A percentile compares a stretch with the other conserved stretches of the same genome.
Evolutionary conservation across 805 yeast genomes (phyloP).

Genomic region (Schwanniomyces occidentalis): DNA sequence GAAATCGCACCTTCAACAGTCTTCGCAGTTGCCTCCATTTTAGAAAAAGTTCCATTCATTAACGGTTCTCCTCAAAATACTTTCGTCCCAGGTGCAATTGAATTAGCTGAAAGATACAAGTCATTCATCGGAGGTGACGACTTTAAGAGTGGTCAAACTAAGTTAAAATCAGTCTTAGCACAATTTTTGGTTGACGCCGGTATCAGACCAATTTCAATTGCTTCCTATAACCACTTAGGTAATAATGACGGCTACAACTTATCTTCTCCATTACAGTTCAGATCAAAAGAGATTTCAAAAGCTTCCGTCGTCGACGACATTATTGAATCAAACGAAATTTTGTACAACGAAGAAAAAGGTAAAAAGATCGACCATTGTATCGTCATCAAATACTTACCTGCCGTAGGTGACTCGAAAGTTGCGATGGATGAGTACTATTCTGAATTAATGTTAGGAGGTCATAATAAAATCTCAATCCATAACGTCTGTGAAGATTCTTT

Average conservation of each 20-base stretch:
- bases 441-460: slow-evolving; percentile 97
- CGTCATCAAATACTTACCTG: slow-evolving; percentile 90
- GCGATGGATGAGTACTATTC: slow-evolving; percentile 99
- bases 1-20: slow-evolving; percentile 93
- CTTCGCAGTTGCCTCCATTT: slow-evolving; percentile 89
- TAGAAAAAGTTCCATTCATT: slow-evolving; percentile 86
- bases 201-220: slow-evolving; percentile 90
- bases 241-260: slow-evolving; percentile 94
- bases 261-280: slow-evolving; percentile 89
- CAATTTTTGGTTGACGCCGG: slow-evolving; percentile 97
- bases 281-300: slow-evolving; percentile 93
- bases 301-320: slow-evolving; percentile 92
- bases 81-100: slow-evolving; percentile 92
- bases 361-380: slow-evolving; percentile 87
- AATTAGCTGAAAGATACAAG: slow-evolving; percentile 75
- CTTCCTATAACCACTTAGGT: slow-evolving; percentile 95
- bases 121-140: slow-evolving; percentile 95
- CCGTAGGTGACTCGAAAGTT: slow-evolving; percentile 94
- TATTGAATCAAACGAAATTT: slow-evolving; percentile 79
- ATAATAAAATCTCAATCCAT: slow-evolving; percentile 89
- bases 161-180: slow-evolving; percentile 92
- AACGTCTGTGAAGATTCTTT: slow-evolving; percentile 96
- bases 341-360: slow-evolving; percentile 80
- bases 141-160: slow-evolving; percentile 95
- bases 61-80: slow-evolving; percentile 98